Conservation (phyloP, 1,139 yeast species). For the Candida sp. region DNA sequence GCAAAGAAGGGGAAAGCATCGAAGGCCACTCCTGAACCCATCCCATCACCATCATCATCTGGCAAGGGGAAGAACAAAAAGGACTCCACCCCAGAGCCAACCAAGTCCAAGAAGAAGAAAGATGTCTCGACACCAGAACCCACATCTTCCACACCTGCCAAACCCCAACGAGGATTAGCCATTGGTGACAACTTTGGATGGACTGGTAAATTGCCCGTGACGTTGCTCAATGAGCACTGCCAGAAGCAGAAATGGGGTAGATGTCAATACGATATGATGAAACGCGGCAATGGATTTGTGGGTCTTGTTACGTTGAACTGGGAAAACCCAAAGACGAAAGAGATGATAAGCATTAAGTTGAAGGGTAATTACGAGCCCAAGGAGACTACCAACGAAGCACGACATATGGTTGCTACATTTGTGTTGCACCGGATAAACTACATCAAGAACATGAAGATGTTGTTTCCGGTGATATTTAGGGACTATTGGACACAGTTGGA, state of each 20-base stretch:
- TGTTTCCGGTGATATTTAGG: slow-evolving; percentile 83
- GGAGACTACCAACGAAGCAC: slow-evolving; percentile 85
- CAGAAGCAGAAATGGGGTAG: slow-evolving; percentile 92
- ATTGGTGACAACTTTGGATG: slow-evolving; percentile 63
- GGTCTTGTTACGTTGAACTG: slow-evolving; percentile 68
- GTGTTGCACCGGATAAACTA: slow-evolving; percentile 81
- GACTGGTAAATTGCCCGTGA: slow-evolving; percentile 96
- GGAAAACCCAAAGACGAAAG: slow-evolving; percentile 83
- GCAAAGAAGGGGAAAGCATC: slow-evolving; percentile 1
- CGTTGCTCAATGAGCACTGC: slow-evolving; percentile 84
- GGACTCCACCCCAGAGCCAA: slow-evolving; percentile 4
- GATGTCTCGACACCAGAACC: slow-evolving; percentile 3
- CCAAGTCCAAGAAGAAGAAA: slow-evolving; percentile 9
- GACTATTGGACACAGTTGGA: slow-evolving; percentile 80
- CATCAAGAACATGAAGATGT: slow-evolving; percentile 84
- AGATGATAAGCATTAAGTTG: slow-evolving; percentile 60
- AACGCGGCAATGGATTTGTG: slow-evolving; percentile 49
- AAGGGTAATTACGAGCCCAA: slow-evolving; percentile 73
- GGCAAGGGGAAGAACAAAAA: neutral
- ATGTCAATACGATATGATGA: slow-evolving; percentile 75
- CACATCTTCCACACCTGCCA: slow-evolving; percentile 17
- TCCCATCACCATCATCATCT: neutral
- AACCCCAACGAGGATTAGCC: slow-evolving; percentile 46
- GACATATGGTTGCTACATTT: slow-evolving; percentile 90
- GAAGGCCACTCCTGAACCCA: neutral